Base-by-base conservation (phyloP, 1,139 yeast species). In the Geotrichum bryndzae region DNA sequence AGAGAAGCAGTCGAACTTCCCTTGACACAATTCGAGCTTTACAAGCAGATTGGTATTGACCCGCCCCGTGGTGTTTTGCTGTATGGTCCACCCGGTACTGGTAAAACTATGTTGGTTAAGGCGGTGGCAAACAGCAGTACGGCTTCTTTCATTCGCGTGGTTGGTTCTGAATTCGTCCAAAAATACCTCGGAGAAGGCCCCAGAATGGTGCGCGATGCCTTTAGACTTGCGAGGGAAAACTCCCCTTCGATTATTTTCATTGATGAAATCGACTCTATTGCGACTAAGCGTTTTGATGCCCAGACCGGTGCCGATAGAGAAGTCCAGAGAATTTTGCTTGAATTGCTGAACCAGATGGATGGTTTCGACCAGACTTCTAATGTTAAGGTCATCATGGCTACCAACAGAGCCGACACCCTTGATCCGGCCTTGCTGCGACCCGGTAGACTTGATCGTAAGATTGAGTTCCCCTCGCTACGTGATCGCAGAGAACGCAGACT, bases 251-350 rank as follows among this genome's bases (percentile, higher is more conserved):
- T 94, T 72, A 94, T 94, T 67, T 94, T 94, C 76, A 94, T 94
- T 71, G 99, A 95, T 80, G 99, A 95, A 79, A 90, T 95, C 70
- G 99, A 95, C 78, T 97, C 99, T 51, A 95, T 95, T 76, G 99
- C 99, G 58, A 94, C 99, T 50, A 95, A 94, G 77, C 90, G 99
- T 79, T 95, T 94, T 72, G 99, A 95, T 77, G 99, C 99, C 35
- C 98, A 92, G 79, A 94, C 99, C 5, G 99, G 99, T 74, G 98
- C 99, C 51, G 99, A 95, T 78, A 86, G 99, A 76, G 99, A 95
- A 79, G 99, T 95, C 61, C 99, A 95, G 79, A 90, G 99, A 81
- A 95, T 94, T 69, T 81, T 95, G 76, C 86, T 95, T 73, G 99
- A 95, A 77, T 82, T 95, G 73, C 84, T 95, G 73, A 95, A 96